Evolutionary conservation across 352 stramenopile genomes (phyloP).

Genomic region (Phytopythium helicoides): DNA sequence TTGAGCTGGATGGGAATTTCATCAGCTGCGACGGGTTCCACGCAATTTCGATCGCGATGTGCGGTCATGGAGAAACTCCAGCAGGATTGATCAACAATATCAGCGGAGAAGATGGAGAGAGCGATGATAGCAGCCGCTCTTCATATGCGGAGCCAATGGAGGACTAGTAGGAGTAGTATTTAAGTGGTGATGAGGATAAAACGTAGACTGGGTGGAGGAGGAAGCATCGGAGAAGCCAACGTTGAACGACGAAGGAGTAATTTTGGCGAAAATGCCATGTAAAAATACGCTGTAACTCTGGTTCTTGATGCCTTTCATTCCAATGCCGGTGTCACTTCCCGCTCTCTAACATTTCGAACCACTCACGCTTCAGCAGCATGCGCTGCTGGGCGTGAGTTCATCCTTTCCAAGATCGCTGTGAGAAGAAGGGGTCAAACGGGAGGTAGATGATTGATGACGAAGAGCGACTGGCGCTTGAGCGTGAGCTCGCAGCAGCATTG

Average conservation of each 20-base stretch:
- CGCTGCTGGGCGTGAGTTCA: neutral
- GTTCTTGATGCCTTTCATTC: too few species aligned
- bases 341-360: too few species aligned
- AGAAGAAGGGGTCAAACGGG: too few species aligned
- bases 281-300: too few species aligned
- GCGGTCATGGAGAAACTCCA: conserved; percentile 12
- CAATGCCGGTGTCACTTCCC: too few species aligned
- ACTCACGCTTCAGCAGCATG: neutral
- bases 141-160: conserved; percentile 1
- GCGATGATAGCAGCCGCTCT: neutral
- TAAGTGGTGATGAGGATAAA: too few species aligned
- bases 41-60: conserved; percentile 49
- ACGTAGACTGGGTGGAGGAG: too few species aligned
- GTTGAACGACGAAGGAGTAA: too few species aligned
- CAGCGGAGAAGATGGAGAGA: conserved; percentile 8
- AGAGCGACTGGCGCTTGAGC: conserved; percentile 43
- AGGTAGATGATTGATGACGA: conserved; percentile 32
- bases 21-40: conserved; percentile 64
- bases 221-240: too few species aligned
- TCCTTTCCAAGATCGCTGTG: neutral
- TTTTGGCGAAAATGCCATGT: too few species aligned
- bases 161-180: neutral
- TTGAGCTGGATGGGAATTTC: conserved; percentile 64
- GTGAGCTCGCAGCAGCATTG: conserved; percentile 37
- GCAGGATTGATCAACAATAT: neutral